phyloP scores from a whole-genome alignment of 2,329 filamentous ascomycete species.

The Penicillium sp. region DNA sequence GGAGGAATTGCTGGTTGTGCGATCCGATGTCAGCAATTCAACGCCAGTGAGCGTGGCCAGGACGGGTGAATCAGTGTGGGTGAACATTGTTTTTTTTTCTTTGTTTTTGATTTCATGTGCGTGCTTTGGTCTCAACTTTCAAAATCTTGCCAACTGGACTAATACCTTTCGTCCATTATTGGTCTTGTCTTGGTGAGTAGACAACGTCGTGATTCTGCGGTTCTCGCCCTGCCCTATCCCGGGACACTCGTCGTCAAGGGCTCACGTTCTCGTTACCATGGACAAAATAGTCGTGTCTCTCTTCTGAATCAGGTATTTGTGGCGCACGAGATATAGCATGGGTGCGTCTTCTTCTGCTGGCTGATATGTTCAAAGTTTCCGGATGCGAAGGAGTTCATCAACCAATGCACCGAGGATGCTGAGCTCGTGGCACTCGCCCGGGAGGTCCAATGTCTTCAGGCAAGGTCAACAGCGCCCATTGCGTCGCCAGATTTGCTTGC shows the following conservation, averaged over 20 bases:
- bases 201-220: conserved; percentile 1
- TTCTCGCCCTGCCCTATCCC: conserved; percentile 4
- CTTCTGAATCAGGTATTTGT: conserved; percentile 14
- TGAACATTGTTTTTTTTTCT: not conserved
- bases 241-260: conserved; percentile 20
- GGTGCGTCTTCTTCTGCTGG: no score
- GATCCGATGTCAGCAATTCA: not conserved
- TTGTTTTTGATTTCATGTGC: not conserved
- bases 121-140: not conserved
- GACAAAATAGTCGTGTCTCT: conserved; percentile 16
- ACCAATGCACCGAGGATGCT: conserved; percentile 13
- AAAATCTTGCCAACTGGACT: not conserved
- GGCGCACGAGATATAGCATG: no score
- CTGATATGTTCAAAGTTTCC: conserved; percentile 11
- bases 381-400: conserved; percentile 19
- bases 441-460: conserved; percentile 22
- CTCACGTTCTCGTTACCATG: conserved; percentile 18
- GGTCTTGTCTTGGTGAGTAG: not conserved
- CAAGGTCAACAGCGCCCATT: conserved; percentile 9
- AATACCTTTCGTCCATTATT: no score
- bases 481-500: conserved; percentile 14
- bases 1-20: conserved; percentile 13
- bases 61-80: conserved; percentile 6
- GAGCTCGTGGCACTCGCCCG: conserved; percentile 15
- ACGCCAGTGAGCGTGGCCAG: not conserved